Base-by-base conservation (phyloP, 345 rosid genomes). In the Eucalyptus globulus region DNA sequence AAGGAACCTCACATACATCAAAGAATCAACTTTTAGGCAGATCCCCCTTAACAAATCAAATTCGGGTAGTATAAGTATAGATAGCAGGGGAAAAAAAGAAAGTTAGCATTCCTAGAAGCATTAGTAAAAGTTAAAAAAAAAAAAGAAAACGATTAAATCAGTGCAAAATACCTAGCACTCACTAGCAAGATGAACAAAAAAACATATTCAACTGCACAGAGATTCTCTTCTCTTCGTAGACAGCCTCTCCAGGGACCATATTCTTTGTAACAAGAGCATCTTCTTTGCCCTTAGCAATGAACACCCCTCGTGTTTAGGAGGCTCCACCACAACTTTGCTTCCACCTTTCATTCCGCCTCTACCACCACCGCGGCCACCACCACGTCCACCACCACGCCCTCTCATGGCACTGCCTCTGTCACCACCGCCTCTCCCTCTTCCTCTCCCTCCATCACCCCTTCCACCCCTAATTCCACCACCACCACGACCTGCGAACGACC, bases 191-290 rank as follows among this genome's bases (percentile, higher is more conserved):
- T 56, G 29, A 56, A 56, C 0, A 3, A 56, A 11, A 56, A 56
- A 56, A 56, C 29, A 56, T 22, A 24, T 56, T 56, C 62, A 96
- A 98, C 98, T 49, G 51, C 51, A 1, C 51, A 49, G 98, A 86
- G 88, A 97, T 90, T 80, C 98, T 94, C 97, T 34, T 34, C 94
- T 97, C 97, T 43, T 95, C 95, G 94, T 97, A 96, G n/a, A 97
- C 99, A 86, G 98, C 97, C 86, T 95, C 99, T 4, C 98, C 98
- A 81, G 99, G 97, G 47, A 96, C 99, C 90, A 97, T 88, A 86
- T 98, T 97, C 92, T 93, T 98, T 24, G 99, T 98, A 22, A 95
- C 98, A 90, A 97, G 96, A 26, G 97, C 98, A 91, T 98, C 99
- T 89, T 96, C 98, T 91, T 95, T 96, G 53, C 98, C 99, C 94